Percentiles rank a stretch among this genome's conserved stretches.
Conservation (phyloP, 352 stramenopile genomes). For the Blastocystis sp. region DNA sequence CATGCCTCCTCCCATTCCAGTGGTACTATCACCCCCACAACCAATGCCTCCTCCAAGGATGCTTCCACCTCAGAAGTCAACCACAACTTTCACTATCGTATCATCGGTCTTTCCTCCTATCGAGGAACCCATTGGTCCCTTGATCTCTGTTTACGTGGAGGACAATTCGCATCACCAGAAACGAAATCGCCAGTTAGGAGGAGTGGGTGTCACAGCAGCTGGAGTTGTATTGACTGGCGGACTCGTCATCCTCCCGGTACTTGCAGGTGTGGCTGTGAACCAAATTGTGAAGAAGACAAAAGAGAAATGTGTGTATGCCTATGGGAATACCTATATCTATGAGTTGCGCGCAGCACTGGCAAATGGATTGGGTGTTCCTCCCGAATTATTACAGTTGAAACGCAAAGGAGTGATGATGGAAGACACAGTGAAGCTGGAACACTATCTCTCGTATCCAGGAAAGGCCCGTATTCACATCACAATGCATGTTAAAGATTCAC, state of each 20-base stretch:
- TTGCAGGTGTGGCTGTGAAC: conserved; percentile 13
- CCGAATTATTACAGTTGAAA: conserved; percentile 31
- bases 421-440: background rate
- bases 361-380: conserved; percentile 11
- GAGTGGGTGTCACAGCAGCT: background rate
- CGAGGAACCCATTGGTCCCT: background rate
- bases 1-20: background rate
- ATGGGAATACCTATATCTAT: conserved; percentile 50
- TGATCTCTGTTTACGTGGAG: conserved; percentile 27
- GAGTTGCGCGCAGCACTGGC: conserved; percentile 33
- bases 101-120: conserved; percentile 18
- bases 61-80: background rate
- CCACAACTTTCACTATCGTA: background rate
- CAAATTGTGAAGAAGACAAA: conserved; percentile 31
- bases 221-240: background rate
- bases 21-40: background rate
- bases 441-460: conserved; percentile 3
- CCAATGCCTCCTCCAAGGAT: background rate
- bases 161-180: conserved; percentile 56
- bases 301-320: conserved; percentile 45
- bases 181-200: conserved; percentile 10
- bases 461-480: conserved; percentile 34
- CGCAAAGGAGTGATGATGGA: conserved; percentile 38
- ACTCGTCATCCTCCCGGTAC: background rate
- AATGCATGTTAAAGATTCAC: conserved; percentile 55